Evolutionary conservation across 2,329 filamentous ascomycete species (phyloP).

Genomic region (Kalmusia sp.): DNA sequence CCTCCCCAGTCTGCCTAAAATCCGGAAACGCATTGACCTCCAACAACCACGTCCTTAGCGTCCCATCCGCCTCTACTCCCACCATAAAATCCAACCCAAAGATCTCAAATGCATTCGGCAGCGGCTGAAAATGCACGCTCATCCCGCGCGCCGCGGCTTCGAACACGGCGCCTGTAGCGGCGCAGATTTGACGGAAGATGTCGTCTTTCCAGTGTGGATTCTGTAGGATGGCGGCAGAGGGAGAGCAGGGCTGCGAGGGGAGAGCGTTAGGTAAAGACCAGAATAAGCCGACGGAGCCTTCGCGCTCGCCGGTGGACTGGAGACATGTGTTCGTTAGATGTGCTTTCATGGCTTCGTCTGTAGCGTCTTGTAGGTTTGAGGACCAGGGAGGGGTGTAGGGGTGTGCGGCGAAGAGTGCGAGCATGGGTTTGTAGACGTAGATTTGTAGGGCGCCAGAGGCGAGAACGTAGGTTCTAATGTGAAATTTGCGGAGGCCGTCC

Average conservation of each 20-base stretch:
- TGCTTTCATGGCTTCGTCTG: constrained; percentile 63
- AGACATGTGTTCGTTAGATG: constrained; percentile 97
- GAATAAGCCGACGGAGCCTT: constrained; percentile 76
- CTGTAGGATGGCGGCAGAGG: background rate
- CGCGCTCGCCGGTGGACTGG: constrained; percentile 65
- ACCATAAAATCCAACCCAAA: constrained; percentile 93
- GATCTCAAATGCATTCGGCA: constrained; percentile 88
- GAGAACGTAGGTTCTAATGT: constrained; percentile 90
- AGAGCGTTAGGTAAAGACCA: constrained; percentile 66
- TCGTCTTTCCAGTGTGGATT: constrained; percentile 58
- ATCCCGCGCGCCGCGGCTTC: constrained; percentile 84
- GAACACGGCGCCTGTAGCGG: constrained; percentile 78
- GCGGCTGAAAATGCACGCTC: constrained; percentile 88
- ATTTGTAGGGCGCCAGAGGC: constrained; percentile 79
- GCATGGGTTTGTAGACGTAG: constrained; percentile 88
- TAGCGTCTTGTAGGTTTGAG: constrained; percentile 20
- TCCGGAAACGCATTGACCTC: constrained; percentile 98
- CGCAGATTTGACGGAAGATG: constrained; percentile 78
- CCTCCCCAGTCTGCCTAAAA: constrained; percentile 87
- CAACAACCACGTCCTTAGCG: constrained; percentile 71
- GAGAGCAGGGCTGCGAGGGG: constrained; percentile 23
- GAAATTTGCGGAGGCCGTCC: constrained; percentile 77
- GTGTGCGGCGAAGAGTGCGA: constrained; percentile 86
- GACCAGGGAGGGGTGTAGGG: constrained; percentile 72
- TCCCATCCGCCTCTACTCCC: constrained; percentile 51